Evolutionary conservation across 2,329 filamentous ascomycete genomes (phyloP), one percentile per base, ranked within the genome.

Genomic region (Claviceps arundinis): DNA sequence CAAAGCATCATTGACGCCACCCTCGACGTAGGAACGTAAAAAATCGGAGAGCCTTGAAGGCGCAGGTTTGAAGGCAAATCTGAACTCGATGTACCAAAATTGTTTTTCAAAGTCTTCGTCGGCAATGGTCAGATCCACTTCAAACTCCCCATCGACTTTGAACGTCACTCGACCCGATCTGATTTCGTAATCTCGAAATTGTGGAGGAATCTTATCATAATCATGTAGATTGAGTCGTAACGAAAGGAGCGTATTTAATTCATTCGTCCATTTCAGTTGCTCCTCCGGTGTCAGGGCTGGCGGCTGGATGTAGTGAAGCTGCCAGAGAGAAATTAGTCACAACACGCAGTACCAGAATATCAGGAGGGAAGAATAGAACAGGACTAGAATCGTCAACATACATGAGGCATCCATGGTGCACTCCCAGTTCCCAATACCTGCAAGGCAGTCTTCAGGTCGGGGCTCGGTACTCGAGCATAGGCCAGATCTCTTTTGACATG

Each of bases 51-150:
- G 61, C 48, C 73, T 70, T 13, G 67, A 68, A 0, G 85, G 76
- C 0, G 82, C 75, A 1, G 91, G 91, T 8, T 73, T 75, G 64
- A 95, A 98, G 14, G 82, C 71, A 59, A 95, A 89, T 54, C 90
- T 81, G 60, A 97, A 82, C 65, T 97, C 90, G 56, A 97, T 87
- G 63, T 97, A 95, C 75, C 86, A 96, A 63, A 95, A 94, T 60
- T 94, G 90, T 51, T 86, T 85, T 37, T 82, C 74, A 17, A 83
- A 80, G 57, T 93, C 85, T 62, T 97, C 90, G 59, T 90, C 85
- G 17, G 87, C 88, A 56, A 97, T 86, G 1, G 89, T 90, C 50
- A 98, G 77, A 64, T 97, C 93, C 19, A 97, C 80, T 65, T 97
- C 91, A 60, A 96, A 96, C 65, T 97, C 91, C 50, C 80, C 80